Conservation (phyloP, 352 stramenopile genomes). For the Globisporangium mamillatum region DNA sequence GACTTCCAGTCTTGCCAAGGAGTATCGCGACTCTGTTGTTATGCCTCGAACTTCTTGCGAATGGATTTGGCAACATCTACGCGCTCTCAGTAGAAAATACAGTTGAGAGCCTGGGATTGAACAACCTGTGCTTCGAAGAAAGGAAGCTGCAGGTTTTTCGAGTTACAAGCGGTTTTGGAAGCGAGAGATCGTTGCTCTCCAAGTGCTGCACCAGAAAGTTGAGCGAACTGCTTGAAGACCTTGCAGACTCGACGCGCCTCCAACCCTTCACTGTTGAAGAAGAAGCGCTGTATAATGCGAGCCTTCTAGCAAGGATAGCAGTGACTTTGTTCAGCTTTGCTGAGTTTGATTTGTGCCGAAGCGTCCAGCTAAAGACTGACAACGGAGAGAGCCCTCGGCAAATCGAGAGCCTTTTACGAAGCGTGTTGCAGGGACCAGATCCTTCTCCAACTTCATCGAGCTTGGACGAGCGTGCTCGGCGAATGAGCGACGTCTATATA, state of each 20-base stretch:
- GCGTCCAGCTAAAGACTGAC: background rate
- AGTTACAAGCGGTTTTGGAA: background rate
- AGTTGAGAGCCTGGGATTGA: background rate
- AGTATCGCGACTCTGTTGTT: background rate
- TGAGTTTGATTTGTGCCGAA: slow-evolving; percentile 4
- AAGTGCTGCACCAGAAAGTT: background rate
- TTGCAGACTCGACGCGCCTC: background rate
- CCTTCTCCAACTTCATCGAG: background rate
- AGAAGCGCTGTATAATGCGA: background rate
- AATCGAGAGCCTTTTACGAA: slow-evolving; percentile 1
- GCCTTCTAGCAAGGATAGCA: background rate
- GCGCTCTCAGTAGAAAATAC: background rate
- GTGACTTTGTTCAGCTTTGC: background rate
- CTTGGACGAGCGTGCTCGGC: slow-evolving; percentile 2
- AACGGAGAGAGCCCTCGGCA: background rate
- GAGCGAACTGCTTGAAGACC: background rate
- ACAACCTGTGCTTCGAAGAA: background rate
- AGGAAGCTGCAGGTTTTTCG: slow-evolving; percentile 3
- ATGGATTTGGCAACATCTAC: background rate
- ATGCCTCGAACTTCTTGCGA: slow-evolving; percentile 3
- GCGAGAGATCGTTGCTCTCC: background rate
- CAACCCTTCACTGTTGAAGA: slow-evolving; percentile 2
- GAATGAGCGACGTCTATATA: background rate
- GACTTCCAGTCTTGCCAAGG: background rate
- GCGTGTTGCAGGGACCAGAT: background rate